These are phyloP conservation scores for Sporothrix schenckii DNA, from an alignment of 2,329 filamentous ascomycete genomes.

Conservation along the genomic window DNA sequence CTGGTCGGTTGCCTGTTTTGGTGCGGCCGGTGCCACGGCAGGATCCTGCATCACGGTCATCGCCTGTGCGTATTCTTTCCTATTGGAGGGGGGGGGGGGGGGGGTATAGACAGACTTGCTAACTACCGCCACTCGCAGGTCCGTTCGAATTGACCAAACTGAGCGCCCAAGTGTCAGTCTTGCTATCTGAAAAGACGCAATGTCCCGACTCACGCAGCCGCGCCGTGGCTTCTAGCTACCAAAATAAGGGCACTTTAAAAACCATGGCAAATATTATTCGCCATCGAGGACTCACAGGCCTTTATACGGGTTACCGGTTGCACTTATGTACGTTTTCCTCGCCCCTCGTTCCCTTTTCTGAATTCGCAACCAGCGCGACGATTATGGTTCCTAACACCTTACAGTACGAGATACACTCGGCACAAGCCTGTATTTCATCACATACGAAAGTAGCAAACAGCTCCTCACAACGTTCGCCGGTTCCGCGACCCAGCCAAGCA, in stretches of 20 bases:
- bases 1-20: conserved; percentile 75
- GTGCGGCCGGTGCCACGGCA: conserved; percentile 74
- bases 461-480: conserved; percentile 73
- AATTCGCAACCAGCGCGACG: neutral
- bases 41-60: conserved; percentile 79
- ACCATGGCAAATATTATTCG: conserved; percentile 77
- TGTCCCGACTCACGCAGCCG: conserved; percentile 54
- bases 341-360: neutral
- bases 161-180: conserved; percentile 80
- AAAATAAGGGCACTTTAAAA: conserved; percentile 75
- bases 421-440: conserved; percentile 84
- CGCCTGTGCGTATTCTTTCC: conserved; percentile 60
- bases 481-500: conserved; percentile 73
- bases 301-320: conserved; percentile 79
- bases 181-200: conserved; percentile 65
- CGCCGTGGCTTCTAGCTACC: conserved; percentile 68
- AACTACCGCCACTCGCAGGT: conserved; percentile 47
- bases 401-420: conserved; percentile 80
- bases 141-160: conserved; percentile 90
- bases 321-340: conserved; percentile 67
- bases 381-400: neutral
- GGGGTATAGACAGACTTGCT: neutral
- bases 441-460: conserved; percentile 85
- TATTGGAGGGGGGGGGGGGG: too few relatives aligned
- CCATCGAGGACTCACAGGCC: conserved; percentile 70